A percentile compares a stretch with the other conserved stretches of the same genome.
Evolutionary conservation across 257 asterid genomes (phyloP).

Genomic region (Solanum paucissectum): DNA sequence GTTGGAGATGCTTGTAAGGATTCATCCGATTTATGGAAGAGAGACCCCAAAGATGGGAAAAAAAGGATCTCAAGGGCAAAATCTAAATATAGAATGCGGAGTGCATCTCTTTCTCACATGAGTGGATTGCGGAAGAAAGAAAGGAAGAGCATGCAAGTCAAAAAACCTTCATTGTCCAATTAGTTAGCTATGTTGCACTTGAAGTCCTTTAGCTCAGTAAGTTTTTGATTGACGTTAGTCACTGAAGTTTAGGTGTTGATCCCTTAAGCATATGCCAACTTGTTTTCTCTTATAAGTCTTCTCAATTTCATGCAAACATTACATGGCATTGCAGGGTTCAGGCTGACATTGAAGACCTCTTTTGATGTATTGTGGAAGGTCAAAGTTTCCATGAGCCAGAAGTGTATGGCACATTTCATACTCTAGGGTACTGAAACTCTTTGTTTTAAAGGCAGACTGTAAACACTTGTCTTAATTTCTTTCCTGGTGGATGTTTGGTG

Average conservation of each 20-base stretch:
- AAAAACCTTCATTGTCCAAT: not conserved
- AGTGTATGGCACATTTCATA: not conserved
- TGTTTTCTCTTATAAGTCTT: not conserved
- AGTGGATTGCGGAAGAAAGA: not conserved
- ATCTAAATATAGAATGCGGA: not conserved
- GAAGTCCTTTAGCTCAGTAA: not conserved
- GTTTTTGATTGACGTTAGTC: not conserved
- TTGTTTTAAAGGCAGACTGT: not conserved
- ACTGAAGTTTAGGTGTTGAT: not conserved
- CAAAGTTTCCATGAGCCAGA: not conserved
- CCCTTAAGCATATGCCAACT: not conserved
- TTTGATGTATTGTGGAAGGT: not conserved
- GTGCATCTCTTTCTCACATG: not conserved
- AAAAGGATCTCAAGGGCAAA: not conserved
- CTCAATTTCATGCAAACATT: not conserved
- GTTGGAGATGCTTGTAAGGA: not conserved
- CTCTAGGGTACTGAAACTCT: not conserved
- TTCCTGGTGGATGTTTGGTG: not conserved
- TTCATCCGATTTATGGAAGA: not conserved
- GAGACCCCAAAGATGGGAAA: not conserved
- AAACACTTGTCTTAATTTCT: not conserved
- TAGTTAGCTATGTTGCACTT: not conserved
- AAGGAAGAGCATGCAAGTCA: not conserved
- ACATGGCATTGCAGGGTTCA: not conserved
- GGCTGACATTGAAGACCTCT: not conserved